A percentile compares a stretch with the other conserved stretches of the same genome.
Conservation (phyloP, 2,329 filamentous ascomycete genomes). For the Madurella fahalii region DNA sequence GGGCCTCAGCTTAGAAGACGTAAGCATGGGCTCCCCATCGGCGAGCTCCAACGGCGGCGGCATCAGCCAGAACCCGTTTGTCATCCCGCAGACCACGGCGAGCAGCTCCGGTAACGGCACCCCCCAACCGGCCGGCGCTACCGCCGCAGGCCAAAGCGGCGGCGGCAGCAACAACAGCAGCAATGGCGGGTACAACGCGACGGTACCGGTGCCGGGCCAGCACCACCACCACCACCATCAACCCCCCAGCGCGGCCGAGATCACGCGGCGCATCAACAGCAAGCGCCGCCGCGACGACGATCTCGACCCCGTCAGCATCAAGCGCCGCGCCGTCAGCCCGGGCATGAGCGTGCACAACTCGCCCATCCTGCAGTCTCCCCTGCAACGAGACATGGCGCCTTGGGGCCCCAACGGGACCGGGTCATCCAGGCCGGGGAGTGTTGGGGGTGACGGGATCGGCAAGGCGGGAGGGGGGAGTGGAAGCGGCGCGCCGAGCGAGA, state of each 20-base stretch:
- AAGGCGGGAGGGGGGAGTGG: constrained; percentile 47
- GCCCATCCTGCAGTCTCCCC: constrained; percentile 79
- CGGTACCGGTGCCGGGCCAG: constrained; percentile 2
- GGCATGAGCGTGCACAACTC: constrained; percentile 89
- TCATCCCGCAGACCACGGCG: constrained; percentile 27
- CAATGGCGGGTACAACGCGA: no score
- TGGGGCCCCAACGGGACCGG: constrained; percentile 56
- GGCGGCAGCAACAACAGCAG: not conserved
- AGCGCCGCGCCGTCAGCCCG: constrained; percentile 85
- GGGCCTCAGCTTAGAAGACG: constrained; percentile 61
- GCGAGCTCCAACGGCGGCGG: constrained; percentile 22
- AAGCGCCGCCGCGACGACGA: constrained; percentile 90
- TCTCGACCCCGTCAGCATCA: constrained; percentile 82
- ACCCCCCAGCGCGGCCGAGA: constrained; percentile 64
- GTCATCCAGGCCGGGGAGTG: constrained; percentile 62
- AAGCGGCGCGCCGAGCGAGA: constrained; percentile 47
- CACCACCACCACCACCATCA: constrained; percentile 33
- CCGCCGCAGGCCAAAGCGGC: not conserved
- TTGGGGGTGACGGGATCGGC: constrained; percentile 46
- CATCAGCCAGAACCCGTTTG: constrained; percentile 24
- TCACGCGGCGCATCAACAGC: constrained; percentile 71
- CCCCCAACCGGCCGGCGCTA: constrained; percentile 32
- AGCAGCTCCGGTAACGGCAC: constrained; percentile 37
- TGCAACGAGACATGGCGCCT: constrained; percentile 64
- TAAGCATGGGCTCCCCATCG: constrained; percentile 67